Evolutionary conservation across 345 rosid genomes (phyloP).

Genomic region (Capsella bursapastoris): DNA sequence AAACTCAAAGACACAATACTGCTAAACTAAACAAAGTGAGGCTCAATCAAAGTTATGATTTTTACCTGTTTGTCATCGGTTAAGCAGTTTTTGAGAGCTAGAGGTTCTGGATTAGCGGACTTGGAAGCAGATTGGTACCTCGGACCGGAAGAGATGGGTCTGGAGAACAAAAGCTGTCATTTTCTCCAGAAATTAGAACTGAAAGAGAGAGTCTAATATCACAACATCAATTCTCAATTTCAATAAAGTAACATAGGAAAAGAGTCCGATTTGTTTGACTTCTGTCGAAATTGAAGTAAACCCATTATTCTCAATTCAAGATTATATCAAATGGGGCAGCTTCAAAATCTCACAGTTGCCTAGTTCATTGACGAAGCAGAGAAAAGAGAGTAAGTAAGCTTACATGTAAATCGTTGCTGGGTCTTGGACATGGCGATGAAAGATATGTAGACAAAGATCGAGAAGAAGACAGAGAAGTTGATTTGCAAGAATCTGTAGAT

Average conservation of each 20-base stretch:
- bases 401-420: slow-evolving; percentile 44
- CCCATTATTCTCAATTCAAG: slow-evolving; percentile 44
- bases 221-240: slow-evolving; percentile 1
- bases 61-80: slow-evolving; percentile 39
- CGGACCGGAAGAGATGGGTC: slow-evolving; percentile 33
- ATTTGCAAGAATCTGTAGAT: slow-evolving; percentile 50
- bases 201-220: slow-evolving; percentile 18
- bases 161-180: slow-evolving; percentile 41
- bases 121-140: slow-evolving; percentile 5
- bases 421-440: slow-evolving; percentile 44
- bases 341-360: slow-evolving; percentile 7
- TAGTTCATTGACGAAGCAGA: neutral
- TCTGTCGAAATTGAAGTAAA: slow-evolving; percentile 17
- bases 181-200: slow-evolving; percentile 3
- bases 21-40: neutral
- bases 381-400: slow-evolving; percentile 25
- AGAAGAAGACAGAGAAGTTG: slow-evolving; percentile 49
- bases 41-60: slow-evolving; percentile 9
- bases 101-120: slow-evolving; percentile 22
- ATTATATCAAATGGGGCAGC: slow-evolving; percentile 13
- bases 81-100: slow-evolving; percentile 1
- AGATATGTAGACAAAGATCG: slow-evolving; percentile 52
- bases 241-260: slow-evolving; percentile 12
- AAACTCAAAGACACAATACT: neutral
- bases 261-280: slow-evolving; percentile 19